Evolutionary conservation across 371 early-diverging fungal genomes (phyloP), one percentile per base, ranked within the genome.

Genomic region (Phascolomyces articulosus): DNA sequence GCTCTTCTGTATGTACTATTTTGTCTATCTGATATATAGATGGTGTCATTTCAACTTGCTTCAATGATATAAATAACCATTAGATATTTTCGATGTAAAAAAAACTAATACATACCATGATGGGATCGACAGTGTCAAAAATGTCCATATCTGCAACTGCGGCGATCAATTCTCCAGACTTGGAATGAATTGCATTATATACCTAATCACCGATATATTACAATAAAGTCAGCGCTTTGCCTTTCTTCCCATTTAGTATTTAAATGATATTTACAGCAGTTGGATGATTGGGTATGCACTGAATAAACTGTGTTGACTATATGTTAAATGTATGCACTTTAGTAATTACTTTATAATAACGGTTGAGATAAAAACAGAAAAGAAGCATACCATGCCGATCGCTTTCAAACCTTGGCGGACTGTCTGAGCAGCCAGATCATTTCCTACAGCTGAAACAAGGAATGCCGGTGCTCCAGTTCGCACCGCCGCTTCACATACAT

Each of bases 141-240:
- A 95, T 86, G 40, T 74, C 81, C 96, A 96, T 96, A 63, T 96
- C 97, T 4, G 95, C 96, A 0, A 96, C 91, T 2, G 94, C 96
- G 1, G 85, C 80, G 0, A 93, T 21, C 41, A 95, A 67, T 26
- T 91, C 86, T 4, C 97, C 97, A 34, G 85, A 73, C 2, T 78
- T 60, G 11, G 84, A 72, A 64, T 94, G 90, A 6, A 96, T 60
- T 3, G 95, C 91, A 60, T 87, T 93, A 76, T 95, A 96, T 0
- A 92, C 84, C 82, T 81, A 63, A 7, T n/a, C n/a, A n/a, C n/a
- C n/a, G n/a, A n/a, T n/a, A n/a, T n/a, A n/a, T n/a, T n/a, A n/a
- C n/a, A n/a, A n/a, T n/a, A n/a, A n/a, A n/a, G n/a, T n/a, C n/a
- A n/a, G n/a, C n/a, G n/a, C n/a, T n/a, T n/a, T n/a, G n/a, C n/a